These are phyloP conservation scores for Rhizophora mangle DNA, from an alignment of 345 rosid genomes.

Conservation along the genomic window DNA sequence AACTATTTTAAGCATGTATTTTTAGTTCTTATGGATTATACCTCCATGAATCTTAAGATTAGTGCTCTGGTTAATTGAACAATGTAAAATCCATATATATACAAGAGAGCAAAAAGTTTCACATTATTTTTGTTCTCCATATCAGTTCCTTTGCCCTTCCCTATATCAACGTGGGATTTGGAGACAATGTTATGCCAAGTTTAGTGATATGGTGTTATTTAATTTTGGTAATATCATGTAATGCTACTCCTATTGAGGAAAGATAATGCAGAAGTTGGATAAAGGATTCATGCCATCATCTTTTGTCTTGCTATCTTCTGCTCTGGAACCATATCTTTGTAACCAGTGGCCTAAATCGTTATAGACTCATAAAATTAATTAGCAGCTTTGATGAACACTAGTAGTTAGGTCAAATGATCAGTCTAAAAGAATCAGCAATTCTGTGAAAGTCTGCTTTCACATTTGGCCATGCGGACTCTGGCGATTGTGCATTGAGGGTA, in stretches of 20 bases:
- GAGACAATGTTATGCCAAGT: neutral
- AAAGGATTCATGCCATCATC: no score
- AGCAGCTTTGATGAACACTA: no score
- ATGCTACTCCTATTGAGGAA: no score
- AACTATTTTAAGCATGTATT: conserved; percentile 8
- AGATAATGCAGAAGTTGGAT: no score
- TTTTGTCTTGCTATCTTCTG: no score
- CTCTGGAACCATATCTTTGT: neutral
- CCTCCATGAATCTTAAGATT: neutral
- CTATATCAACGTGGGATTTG: neutral
- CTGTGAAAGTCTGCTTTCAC: conserved; percentile 42
- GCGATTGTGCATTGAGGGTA: conserved; percentile 70
- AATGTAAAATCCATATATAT: no score
- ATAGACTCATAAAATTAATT: neutral
- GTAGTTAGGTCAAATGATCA: conserved; percentile 31
- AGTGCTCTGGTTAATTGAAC: no score
- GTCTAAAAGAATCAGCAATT: conserved; percentile 58
- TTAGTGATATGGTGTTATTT: no score
- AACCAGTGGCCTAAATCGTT: neutral
- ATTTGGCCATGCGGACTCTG: conserved; percentile 68
- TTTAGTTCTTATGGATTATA: neutral
- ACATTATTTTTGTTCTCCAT: no score
- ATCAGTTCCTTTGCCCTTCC: no score
- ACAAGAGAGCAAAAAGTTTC: no score
- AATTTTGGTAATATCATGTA: no score